These are phyloP conservation scores for Raffaelea arxii DNA, from an alignment of 2,329 filamentous ascomycete species.

Conservation along the genomic window DNA sequence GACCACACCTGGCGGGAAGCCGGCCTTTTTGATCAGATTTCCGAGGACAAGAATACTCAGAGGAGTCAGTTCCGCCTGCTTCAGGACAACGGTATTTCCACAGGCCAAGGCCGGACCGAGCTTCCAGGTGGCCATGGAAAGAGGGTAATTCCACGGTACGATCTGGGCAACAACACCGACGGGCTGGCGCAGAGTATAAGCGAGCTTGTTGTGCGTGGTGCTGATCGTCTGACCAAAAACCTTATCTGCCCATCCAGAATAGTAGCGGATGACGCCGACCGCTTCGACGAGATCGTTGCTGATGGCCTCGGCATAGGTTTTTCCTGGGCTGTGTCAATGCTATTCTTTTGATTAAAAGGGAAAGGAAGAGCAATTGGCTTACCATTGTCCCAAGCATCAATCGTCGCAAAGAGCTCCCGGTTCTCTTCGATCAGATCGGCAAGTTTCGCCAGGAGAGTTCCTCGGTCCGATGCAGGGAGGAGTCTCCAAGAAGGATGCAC, in stretches of 20 bases:
- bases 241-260: slow-evolving; percentile 63
- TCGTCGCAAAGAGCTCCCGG: slow-evolving; percentile 26
- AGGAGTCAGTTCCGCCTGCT: slow-evolving; percentile 53
- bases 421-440: slow-evolving; percentile 30
- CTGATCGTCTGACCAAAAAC: slow-evolving; percentile 61
- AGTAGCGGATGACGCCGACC: slow-evolving; percentile 53
- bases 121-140: slow-evolving; percentile 64
- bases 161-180: slow-evolving; percentile 60
- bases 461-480: slow-evolving; percentile 15
- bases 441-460: slow-evolving; percentile 30
- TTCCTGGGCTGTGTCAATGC: background rate
- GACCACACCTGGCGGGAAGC: slow-evolving; percentile 64
- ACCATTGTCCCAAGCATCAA: slow-evolving; percentile 78
- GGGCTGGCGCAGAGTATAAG: slow-evolving; percentile 59
- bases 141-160: slow-evolving; percentile 67
- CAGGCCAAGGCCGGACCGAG: slow-evolving; percentile 55
- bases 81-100: slow-evolving; percentile 52
- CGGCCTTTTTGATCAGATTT: slow-evolving; percentile 56
- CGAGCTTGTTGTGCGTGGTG: slow-evolving; percentile 53
- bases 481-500: slow-evolving; percentile 2
- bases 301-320: slow-evolving; percentile 46
- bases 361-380: slow-evolving; percentile 37
- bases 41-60: slow-evolving; percentile 52
- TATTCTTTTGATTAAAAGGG: background rate
- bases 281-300: slow-evolving; percentile 21